Conservation (phyloP, 1,284 basidiomycete genomes). For the Boletus hoseneyae region DNA sequence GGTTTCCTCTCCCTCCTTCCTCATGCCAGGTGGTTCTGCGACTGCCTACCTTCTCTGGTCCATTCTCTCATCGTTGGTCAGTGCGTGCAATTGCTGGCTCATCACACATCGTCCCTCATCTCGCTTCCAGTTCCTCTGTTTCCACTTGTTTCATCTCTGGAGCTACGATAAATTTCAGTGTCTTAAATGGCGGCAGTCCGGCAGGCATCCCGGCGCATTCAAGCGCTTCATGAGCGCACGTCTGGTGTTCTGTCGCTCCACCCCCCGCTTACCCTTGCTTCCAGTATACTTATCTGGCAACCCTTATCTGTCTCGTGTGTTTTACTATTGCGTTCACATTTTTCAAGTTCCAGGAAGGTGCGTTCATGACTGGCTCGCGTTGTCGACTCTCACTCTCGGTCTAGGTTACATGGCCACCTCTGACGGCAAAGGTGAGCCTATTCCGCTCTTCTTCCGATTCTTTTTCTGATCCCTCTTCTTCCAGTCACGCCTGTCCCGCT, state of each 20-base stretch:
- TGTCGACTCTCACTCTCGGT: slow-evolving; percentile 1
- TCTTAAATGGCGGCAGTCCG: slow-evolving; percentile 60
- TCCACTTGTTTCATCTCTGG: slow-evolving; percentile 69
- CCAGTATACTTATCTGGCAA: slow-evolving; percentile 70
- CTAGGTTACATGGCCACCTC: slow-evolving; percentile 42
- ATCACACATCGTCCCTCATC: background rate
- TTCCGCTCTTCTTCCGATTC: background rate
- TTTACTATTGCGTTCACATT: slow-evolving; percentile 57
- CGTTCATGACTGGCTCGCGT: slow-evolving; percentile 8
- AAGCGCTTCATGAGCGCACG: slow-evolving; percentile 77
- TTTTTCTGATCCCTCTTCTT: slow-evolving; percentile 10
- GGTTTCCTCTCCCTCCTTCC: slow-evolving; percentile 4
- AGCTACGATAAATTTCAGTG: slow-evolving; percentile 70
- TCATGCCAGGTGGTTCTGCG: slow-evolving; percentile 66
- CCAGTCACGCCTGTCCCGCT: slow-evolving; percentile 57
- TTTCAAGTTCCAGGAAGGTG: slow-evolving; percentile 70
- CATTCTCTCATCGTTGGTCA: slow-evolving; percentile 58
- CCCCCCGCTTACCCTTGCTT: slow-evolving; percentile 10
- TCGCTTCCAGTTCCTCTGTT: slow-evolving; percentile 52
- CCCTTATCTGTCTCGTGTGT: slow-evolving; percentile 58
- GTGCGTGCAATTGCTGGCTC: slow-evolving; percentile 24
- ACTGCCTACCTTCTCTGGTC: slow-evolving; percentile 70
- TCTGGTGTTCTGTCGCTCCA: slow-evolving; percentile 5
- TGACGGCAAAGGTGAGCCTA: slow-evolving; percentile 40
- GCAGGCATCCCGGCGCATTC: slow-evolving; percentile 72